Base-by-base conservation (phyloP, 768 basidiomycete genomes). In the Russula emetica region DNA sequence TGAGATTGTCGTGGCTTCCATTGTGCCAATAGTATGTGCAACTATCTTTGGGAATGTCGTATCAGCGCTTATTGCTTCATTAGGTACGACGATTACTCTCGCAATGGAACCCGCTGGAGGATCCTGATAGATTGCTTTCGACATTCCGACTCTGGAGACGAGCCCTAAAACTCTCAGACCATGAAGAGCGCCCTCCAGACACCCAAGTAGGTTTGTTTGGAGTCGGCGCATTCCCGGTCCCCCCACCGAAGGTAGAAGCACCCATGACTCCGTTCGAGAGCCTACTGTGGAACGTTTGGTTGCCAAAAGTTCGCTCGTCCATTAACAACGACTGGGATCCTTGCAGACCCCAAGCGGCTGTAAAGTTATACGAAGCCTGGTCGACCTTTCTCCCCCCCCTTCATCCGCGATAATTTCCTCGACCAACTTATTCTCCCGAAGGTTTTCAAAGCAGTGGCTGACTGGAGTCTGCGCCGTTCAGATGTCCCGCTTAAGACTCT, bases 311-410 rank as follows among this genome's bases (percentile, higher is more conserved):
- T n/a, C 85, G 97, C 30, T 92, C 92, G 0, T 81, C 84, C 13
- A 87, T 98, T 73, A 98, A 98, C 75, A 98, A 99, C 73, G 89
- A 94, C 36, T 99, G 97, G 97, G 77, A 81, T 11, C 86, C 94
- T 2, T 77, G 81, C 57, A 77, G 85, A 44, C 85, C 94, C 4
- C 76, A 83, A 18, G 85, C 90, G 16, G 92, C 87, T 5, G 84
- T 98, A 44, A 84, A 82, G 54, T 77, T 99, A 3, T 91, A 94
- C 71, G 92, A 96, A 74, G 80, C 85, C 0, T 98, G 97, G 97
- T 83, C 87, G 0, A 82, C 84, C 1, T 85, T 96, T 67, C 80
- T 98, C 1, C 97, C 97, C n/a, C 0, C 82, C 82, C 0, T 99
- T 98, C 76, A 87, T 99, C 63, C 84, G 85, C 58, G 95, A 98